These are phyloP conservation scores for Suillus subalutaceus DNA, from an alignment of 768 basidiomycete genomes.

Conservation along the genomic window DNA sequence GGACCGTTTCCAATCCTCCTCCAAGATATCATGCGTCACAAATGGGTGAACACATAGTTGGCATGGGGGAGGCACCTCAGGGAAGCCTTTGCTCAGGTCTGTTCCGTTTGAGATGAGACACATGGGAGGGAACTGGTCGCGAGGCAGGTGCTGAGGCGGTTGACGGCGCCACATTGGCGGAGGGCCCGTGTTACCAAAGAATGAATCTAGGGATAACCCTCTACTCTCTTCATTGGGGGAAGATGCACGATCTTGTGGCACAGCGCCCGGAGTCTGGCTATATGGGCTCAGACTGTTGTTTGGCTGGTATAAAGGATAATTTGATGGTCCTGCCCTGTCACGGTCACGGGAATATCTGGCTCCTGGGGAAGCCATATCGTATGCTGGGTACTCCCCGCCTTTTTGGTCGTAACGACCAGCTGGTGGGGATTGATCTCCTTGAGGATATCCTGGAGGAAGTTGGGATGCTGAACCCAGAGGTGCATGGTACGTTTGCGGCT, in stretches of 20 bases:
- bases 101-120: constrained; percentile 29
- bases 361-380: neutral
- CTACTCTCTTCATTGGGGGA: constrained; percentile 1
- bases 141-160: constrained; percentile 16
- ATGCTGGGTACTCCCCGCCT: constrained; percentile 5
- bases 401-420: constrained; percentile 11
- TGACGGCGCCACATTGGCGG: constrained; percentile 32
- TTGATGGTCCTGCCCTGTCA: constrained; percentile 1
- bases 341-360: neutral
- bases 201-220: constrained; percentile 22
- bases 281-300: neutral
- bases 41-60: constrained; percentile 49
- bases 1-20: constrained; percentile 54
- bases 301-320: neutral
- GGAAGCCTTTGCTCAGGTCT: constrained; percentile 46
- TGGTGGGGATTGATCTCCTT: constrained; percentile 11
- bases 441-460: constrained; percentile 8
- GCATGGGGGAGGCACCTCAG: constrained; percentile 43
- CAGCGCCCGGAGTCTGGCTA: constrained; percentile 1
- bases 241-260: constrained; percentile 12
- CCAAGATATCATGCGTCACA: constrained; percentile 47
- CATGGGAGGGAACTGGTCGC: constrained; percentile 32
- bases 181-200: constrained; percentile 31
- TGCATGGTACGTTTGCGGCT: constrained; percentile 12
- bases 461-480: constrained; percentile 5